These are phyloP conservation scores for Volvariella volvacea DNA, from an alignment of 1,284 basidiomycete genomes.

Conservation along the genomic window DNA sequence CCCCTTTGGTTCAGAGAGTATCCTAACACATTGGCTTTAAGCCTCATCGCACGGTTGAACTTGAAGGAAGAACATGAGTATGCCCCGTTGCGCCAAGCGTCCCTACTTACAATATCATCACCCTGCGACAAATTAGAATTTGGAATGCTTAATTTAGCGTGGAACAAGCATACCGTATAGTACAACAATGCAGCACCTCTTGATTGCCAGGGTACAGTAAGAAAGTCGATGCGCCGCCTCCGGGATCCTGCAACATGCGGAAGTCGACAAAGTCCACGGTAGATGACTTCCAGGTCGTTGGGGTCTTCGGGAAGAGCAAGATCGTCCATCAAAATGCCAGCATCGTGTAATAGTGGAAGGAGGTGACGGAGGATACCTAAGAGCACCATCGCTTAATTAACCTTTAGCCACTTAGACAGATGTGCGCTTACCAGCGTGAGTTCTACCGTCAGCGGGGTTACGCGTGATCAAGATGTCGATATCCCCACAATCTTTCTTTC, in stretches of 20 bases:
- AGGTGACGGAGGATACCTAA: constrained; percentile 42
- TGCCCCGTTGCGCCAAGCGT: neutral
- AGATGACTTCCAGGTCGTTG: constrained; percentile 63
- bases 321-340: constrained; percentile 69
- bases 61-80: constrained; percentile 20
- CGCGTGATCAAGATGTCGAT: constrained; percentile 87
- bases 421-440: constrained; percentile 64
- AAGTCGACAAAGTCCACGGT: constrained; percentile 70
- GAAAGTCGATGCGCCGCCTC: constrained; percentile 76
- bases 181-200: constrained; percentile 84
- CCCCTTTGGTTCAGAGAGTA: constrained; percentile 86
- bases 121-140: constrained; percentile 38
- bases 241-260: constrained; percentile 30
- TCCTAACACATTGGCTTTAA: constrained; percentile 77
- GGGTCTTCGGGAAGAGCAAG: constrained; percentile 67
- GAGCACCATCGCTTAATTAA: constrained; percentile 1
- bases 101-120: constrained; percentile 67
- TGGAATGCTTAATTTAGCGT: neutral
- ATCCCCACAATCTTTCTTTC: constrained; percentile 76
- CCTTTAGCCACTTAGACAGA: constrained; percentile 1
- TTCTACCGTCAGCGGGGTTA: constrained; percentile 61
- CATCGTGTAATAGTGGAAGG: constrained; percentile 47
- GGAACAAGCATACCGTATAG: constrained; percentile 60
- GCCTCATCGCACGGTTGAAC: constrained; percentile 87
- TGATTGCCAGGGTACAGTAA: constrained; percentile 71